These are phyloP conservation scores for Botrytis cinerea DNA, from an alignment of 2,329 filamentous ascomycete genomes.

Conservation along the genomic window DNA sequence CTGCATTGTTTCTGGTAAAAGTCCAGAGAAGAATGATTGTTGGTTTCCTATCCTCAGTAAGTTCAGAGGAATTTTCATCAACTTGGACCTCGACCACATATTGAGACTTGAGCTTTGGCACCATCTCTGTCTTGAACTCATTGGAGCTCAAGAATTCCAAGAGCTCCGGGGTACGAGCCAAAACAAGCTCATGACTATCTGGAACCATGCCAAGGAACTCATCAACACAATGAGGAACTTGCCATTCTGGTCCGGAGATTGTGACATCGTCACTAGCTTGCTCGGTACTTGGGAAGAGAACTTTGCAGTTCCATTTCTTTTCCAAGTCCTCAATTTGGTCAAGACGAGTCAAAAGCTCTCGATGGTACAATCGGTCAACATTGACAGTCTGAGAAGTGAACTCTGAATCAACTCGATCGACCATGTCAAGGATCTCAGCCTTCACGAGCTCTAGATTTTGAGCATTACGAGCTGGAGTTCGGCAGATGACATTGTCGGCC, in stretches of 20 bases:
- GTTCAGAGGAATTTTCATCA: constrained; percentile 62
- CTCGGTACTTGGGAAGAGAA: constrained; percentile 96
- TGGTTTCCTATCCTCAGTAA: constrained; percentile 57
- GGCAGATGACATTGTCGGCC: constrained; percentile 98
- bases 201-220: constrained; percentile 97
- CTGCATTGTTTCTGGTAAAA: constrained; percentile 96
- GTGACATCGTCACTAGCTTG: constrained; percentile 95
- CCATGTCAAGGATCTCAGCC: constrained; percentile 99
- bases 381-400: constrained; percentile 93
- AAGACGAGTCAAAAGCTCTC: constrained; percentile 86
- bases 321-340: constrained; percentile 90
- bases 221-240: constrained; percentile 95
- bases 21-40: constrained; percentile 69
- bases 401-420: constrained; percentile 83
- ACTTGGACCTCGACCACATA: constrained; percentile 88
- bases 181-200: constrained; percentile 87
- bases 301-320: constrained; percentile 99
- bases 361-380: constrained; percentile 92
- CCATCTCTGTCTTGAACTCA: constrained; percentile 77
- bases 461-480: constrained; percentile 93
- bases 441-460: constrained; percentile 97
- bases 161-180: constrained; percentile 74
- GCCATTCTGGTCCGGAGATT: constrained; percentile 95
- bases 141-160: constrained; percentile 79
- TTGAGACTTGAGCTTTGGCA: constrained; percentile 82